Evolutionary conservation across 1,284 basidiomycete genomes (phyloP).

Genomic region (Volvariella surrecta): DNA sequence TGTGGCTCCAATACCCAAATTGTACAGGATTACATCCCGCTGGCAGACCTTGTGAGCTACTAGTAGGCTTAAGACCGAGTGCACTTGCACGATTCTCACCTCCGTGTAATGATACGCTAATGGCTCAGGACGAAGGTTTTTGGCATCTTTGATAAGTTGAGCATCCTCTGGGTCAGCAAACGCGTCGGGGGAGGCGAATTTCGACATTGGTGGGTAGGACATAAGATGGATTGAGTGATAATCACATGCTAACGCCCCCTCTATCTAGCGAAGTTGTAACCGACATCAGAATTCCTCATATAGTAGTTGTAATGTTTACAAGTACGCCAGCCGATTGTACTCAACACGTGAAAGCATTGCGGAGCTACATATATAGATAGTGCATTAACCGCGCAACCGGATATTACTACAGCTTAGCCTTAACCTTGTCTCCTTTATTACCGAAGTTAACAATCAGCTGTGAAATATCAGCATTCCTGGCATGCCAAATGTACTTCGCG

Average conservation of each 20-base stretch:
- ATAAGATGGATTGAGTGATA: too few relatives aligned
- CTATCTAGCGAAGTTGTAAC: too few relatives aligned
- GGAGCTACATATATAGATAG: too few relatives aligned
- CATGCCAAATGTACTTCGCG: neutral
- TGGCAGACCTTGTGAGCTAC: constrained; percentile 22
- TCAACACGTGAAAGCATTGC: too few relatives aligned
- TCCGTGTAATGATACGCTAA: constrained; percentile 70
- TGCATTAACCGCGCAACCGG: too few relatives aligned
- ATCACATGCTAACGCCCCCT: too few relatives aligned
- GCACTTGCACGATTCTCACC: constrained; percentile 16
- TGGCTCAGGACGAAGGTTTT: constrained; percentile 51
- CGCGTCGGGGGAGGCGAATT: constrained; percentile 32
- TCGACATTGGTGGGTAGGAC: neutral
- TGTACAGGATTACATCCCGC: constrained; percentile 92
- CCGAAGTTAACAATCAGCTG: constrained; percentile 77
- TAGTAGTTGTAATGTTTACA: too few relatives aligned
- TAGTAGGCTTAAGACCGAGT: neutral
- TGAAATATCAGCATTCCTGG: constrained; percentile 1
- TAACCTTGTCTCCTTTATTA: constrained; percentile 42
- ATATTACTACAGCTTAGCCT: constrained; percentile 39
- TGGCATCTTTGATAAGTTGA: constrained; percentile 76
- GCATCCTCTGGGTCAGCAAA: constrained; percentile 84
- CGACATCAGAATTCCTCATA: too few relatives aligned
- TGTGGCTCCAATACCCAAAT: constrained; percentile 92
- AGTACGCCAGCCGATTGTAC: too few relatives aligned